Evolutionary conservation across 768 basidiomycete genomes (phyloP).

Genomic region (Lactifluus volemus): DNA sequence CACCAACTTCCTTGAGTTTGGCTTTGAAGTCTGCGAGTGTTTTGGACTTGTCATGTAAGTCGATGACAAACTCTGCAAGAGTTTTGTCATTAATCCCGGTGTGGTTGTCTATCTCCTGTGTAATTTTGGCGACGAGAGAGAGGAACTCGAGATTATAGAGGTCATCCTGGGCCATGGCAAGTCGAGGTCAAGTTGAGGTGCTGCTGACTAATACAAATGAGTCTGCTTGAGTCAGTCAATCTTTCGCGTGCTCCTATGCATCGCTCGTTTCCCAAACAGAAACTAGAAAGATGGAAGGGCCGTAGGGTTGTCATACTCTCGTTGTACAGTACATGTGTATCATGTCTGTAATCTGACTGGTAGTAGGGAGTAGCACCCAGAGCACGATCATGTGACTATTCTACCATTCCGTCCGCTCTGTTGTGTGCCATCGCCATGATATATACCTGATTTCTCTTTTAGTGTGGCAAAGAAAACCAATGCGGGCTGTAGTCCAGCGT

Average conservation of each 20-base stretch:
- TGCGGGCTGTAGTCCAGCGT: conserved; percentile 84
- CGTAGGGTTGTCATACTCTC: too few relatives aligned
- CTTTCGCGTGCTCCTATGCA: too few relatives aligned
- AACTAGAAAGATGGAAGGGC: too few relatives aligned
- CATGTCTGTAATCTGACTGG: too few relatives aligned
- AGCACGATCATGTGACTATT: too few relatives aligned
- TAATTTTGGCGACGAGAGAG: conserved; percentile 84
- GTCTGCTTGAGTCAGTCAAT: too few relatives aligned
- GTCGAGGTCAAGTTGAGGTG: conserved; percentile 4
- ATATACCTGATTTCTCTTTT: background rate
- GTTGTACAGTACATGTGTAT: too few relatives aligned
- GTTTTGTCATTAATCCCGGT: conserved; percentile 81
- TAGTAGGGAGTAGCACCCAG: too few relatives aligned
- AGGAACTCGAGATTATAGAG: conserved; percentile 90
- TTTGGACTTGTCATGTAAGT: conserved; percentile 77
- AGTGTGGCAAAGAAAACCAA: background rate
- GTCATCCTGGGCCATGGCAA: conserved; percentile 57
- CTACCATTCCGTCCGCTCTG: too few relatives aligned
- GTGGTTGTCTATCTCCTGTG: conserved; percentile 89
- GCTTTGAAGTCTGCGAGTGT: conserved; percentile 73
- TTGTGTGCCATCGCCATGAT: too few relatives aligned
- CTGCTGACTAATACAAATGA: conserved; percentile 10
- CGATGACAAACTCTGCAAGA: conserved; percentile 90
- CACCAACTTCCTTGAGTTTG: conserved; percentile 67
- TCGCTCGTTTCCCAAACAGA: too few relatives aligned